A percentile compares a stretch with the other conserved stretches of the same genome.
Conservation (phyloP, 139 green algal genomes). For the Parachlorella kessleri region DNA sequence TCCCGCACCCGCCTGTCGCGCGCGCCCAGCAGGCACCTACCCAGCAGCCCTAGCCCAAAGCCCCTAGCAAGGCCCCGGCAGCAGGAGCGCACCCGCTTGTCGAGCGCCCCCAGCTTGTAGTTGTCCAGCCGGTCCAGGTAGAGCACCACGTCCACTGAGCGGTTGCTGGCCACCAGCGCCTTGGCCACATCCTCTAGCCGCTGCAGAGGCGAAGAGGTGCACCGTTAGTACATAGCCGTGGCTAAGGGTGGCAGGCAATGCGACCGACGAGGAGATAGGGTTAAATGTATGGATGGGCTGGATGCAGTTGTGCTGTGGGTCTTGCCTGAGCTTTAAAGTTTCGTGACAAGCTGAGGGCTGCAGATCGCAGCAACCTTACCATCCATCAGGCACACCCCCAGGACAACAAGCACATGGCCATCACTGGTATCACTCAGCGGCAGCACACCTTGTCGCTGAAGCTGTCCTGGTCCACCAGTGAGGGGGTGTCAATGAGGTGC, state of each 20-base stretch:
- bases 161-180: conserved; percentile 22
- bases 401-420: too few species aligned
- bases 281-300: too few species aligned
- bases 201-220: too few species aligned
- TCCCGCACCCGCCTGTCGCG: too few species aligned
- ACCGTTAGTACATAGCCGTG: too few species aligned
- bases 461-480: conserved; percentile 65
- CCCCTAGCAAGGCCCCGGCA: too few species aligned
- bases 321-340: too few species aligned
- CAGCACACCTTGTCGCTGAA: conserved; percentile 48
- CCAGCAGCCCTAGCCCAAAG: too few species aligned
- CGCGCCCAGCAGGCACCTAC: too few species aligned
- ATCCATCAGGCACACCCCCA: not conserved
- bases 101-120: conserved; percentile 60
- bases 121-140: conserved; percentile 77
- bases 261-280: too few species aligned
- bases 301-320: too few species aligned
- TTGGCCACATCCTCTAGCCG: conserved; percentile 33
- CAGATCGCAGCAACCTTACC: not conserved
- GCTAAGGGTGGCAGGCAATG: too few species aligned
- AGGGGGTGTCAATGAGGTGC: conserved; percentile 77
- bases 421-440: not conserved
- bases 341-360: not conserved
- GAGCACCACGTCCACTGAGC: conserved; percentile 65
- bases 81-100: conserved; percentile 45